phyloP scores from a whole-genome alignment of 2,329 filamentous ascomycete species.

The Aspergillus pseudonomiae region DNA sequence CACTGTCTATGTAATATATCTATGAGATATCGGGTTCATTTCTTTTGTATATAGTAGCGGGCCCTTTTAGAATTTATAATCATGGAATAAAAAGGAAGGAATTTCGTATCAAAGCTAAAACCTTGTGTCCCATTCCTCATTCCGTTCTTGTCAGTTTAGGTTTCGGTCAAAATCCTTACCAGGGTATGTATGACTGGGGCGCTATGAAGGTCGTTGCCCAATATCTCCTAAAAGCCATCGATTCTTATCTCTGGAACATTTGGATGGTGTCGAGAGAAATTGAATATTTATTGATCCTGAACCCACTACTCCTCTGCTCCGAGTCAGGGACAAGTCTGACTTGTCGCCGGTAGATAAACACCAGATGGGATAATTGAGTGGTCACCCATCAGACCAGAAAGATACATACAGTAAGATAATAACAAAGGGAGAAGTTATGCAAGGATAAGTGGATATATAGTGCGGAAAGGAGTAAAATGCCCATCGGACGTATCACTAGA shows the following conservation, averaged over 20 bases:
- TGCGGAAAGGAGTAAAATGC: neutral
- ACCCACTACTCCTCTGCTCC: neutral
- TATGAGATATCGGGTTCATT: constrained; percentile 6
- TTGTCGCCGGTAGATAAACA: constrained; percentile 1
- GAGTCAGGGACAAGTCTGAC: neutral
- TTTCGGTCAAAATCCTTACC: neutral
- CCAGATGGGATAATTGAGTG: neutral
- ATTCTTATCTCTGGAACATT: neutral
- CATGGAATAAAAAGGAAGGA: neutral
- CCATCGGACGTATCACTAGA: neutral
- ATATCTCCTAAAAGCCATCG: neutral
- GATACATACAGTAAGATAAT: constrained; percentile 4
- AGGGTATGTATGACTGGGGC: neutral
- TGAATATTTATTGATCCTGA: neutral
- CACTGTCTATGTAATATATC: constrained; percentile 7
- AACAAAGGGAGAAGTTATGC: neutral
- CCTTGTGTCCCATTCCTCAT: neutral
- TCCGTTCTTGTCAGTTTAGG: neutral
- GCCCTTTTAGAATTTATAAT: constrained; percentile 7
- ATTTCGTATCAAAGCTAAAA: neutral
- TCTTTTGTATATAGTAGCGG: constrained; percentile 7
- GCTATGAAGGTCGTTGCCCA: neutral
- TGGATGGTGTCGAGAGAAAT: neutral
- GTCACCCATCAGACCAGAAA: constrained; percentile 1
- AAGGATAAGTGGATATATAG: neutral